These are phyloP conservation scores for Triglochin maritima DNA, from an alignment of 106 monocot genomes.

Conservation along the genomic window DNA sequence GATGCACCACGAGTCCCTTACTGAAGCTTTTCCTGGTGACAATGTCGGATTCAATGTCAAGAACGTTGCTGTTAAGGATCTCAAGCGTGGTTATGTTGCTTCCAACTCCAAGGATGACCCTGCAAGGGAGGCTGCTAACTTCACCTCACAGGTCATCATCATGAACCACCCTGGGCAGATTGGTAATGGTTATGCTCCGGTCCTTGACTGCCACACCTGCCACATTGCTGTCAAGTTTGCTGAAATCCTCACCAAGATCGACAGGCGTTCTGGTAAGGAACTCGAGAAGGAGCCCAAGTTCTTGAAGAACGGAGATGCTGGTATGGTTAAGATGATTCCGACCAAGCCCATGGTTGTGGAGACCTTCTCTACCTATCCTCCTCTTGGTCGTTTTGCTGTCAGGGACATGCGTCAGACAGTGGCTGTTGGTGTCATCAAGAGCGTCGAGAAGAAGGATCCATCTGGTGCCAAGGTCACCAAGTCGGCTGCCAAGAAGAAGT, in stretches of 20 bases:
- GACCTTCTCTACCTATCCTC: slow-evolving; percentile 14
- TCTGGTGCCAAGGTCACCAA: slow-evolving; percentile 19
- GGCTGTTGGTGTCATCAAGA: slow-evolving; percentile 18
- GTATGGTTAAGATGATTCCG: slow-evolving; percentile 15
- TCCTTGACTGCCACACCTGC: neutral
- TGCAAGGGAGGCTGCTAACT: slow-evolving; percentile 2
- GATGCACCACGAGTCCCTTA: neutral
- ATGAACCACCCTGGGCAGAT: neutral
- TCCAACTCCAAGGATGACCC: neutral
- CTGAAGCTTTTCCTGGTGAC: neutral
- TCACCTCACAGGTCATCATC: slow-evolving; percentile 3
- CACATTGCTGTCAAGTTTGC: slow-evolving; percentile 16
- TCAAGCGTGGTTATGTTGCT: too few relatives aligned
- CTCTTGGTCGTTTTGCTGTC: slow-evolving; percentile 14
- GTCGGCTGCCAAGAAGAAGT: slow-evolving; percentile 15
- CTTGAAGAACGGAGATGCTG: slow-evolving; percentile 16
- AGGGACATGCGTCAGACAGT: slow-evolving; percentile 19
- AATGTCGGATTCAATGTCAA: neutral
- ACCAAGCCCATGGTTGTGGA: slow-evolving; percentile 21
- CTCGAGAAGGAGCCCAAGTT: slow-evolving; percentile 22
- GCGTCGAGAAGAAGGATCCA: slow-evolving; percentile 18
- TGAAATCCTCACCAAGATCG: slow-evolving; percentile 16
- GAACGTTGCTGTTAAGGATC: neutral
- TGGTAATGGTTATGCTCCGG: neutral
- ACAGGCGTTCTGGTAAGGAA: slow-evolving; percentile 14